Evolutionary conservation across 176 grass and related monocot genomes (phyloP).

Genomic region (Tuctoria greenei): DNA sequence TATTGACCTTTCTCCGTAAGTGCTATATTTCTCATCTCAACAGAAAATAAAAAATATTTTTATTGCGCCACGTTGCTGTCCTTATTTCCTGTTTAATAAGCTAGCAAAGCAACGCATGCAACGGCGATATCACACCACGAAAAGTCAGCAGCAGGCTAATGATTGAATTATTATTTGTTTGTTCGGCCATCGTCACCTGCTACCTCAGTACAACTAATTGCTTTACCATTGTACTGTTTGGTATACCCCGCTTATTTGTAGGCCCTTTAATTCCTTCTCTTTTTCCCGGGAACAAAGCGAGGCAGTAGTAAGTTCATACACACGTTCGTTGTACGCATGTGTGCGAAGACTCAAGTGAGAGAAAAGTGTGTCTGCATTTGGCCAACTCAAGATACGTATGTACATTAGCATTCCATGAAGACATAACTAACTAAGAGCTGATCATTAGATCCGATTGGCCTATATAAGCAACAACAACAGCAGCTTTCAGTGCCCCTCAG

Average conservation of each 20-base stretch:
- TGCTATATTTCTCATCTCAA: not conserved
- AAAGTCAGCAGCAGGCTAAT: not conserved
- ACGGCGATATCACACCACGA: not conserved
- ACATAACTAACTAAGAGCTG: not conserved
- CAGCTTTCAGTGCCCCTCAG: not conserved
- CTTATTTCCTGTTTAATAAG: conserved; percentile 25
- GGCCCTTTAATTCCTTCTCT: not conserved
- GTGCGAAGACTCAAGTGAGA: not conserved
- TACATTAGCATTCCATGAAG: not conserved
- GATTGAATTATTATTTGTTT: not conserved
- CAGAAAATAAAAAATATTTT: too few relatives aligned
- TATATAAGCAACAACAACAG: conserved; percentile 16
- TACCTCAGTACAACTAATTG: not conserved
- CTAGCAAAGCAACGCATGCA: conserved; percentile 37
- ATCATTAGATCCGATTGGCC: not conserved
- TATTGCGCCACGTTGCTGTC: conserved; percentile 11
- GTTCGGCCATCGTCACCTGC: conserved; percentile 8
- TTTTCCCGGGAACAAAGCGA: conserved; percentile 13
- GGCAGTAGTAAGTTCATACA: not conserved
- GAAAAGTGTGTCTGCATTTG: not conserved
- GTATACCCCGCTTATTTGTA: not conserved
- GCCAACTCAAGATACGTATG: not conserved
- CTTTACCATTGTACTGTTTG: not conserved
- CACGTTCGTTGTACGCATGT: not conserved
- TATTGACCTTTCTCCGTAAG: not conserved